Evolutionary conservation across 805 yeast genomes (phyloP), one percentile per base, ranked within the genome.

Genomic region (Myxozyma geophila): DNA sequence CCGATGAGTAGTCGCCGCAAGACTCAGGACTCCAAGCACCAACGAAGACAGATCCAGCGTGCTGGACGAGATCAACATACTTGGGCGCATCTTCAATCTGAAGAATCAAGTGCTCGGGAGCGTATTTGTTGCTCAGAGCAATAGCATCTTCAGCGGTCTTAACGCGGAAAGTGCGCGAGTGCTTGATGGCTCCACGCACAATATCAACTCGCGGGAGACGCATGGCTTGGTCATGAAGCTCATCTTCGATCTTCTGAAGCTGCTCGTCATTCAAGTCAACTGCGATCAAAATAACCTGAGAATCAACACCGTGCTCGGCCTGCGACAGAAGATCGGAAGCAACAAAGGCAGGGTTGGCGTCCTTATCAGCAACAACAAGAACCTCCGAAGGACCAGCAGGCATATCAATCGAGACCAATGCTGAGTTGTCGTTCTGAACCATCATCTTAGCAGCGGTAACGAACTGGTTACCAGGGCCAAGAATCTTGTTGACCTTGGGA

Each of bases 301-400:
- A 95, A 77, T 95, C 99, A 62, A 92, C 84, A 70, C 99, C 99
- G 76, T 95, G 99, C 80, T 95, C 99, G 36, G 99, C 99, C 79
- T 95, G 99, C 0, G 98, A 92, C 63, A 95, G 81, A 74, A 95
- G 82, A 76, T 95, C 99, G 68, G 92, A 85, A n/a, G 98, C 99
- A 37, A 95, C 99, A 76, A 90, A 95, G 73, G 92, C 97, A 28
- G 96, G 93, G 77, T 92, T 97, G 12, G 98, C 90, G 52, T 83
- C 74, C 64, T 81, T 84, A 75, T 95, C 99, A 54, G 97, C 96
- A 71, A 95, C 81, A 6, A 64, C 99, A 64, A 95, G 81, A 28
- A 95, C 99, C 78, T 95, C 99, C 58, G 96, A 89, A 36, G 99
- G 99, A 9, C 99, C 99, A 33, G 99, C 99, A 55, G 99, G 99